Percentiles rank a stretch among this genome's conserved stretches.
phyloP scores from a whole-genome alignment of 148 eudicot genomes.

The Selenicereus undatus region DNA sequence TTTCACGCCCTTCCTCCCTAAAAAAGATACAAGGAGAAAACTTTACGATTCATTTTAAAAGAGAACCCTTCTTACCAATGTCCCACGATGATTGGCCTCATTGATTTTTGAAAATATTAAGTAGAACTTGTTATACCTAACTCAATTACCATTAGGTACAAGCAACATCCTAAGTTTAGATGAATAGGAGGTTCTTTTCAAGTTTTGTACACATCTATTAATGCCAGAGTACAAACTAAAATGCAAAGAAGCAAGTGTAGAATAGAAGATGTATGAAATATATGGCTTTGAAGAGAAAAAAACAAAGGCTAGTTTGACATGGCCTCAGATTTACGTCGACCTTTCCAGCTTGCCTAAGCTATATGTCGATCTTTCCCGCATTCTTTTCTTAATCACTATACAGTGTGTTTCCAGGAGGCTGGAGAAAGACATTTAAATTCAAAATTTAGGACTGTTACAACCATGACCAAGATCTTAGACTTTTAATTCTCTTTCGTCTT shows the following conservation, averaged over 20 bases:
- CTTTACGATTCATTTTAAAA: not conserved
- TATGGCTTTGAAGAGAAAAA: not conserved
- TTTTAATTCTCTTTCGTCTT: too few species aligned
- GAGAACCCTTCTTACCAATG: not conserved
- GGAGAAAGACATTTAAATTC: not conserved
- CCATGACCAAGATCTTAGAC: not conserved
- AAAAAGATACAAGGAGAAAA: slow-evolving; percentile 5
- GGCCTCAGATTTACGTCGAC: not conserved
- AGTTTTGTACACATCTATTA: not conserved
- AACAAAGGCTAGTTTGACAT: not conserved
- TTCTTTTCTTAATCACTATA: not conserved
- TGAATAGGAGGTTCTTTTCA: not conserved
- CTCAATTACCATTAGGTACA: not conserved
- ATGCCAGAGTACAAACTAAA: not conserved
- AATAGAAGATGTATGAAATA: not conserved
- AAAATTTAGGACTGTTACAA: not conserved
- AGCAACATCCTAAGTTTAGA: not conserved
- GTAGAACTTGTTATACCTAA: not conserved
- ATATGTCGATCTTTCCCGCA: not conserved
- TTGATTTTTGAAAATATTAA: not conserved
- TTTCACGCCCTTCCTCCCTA: slow-evolving; percentile 89
- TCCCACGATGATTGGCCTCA: not conserved
- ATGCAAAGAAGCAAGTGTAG: not conserved
- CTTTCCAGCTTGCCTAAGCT: not conserved
- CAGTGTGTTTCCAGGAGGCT: not conserved